phyloP scores from a whole-genome alignment of 768 basidiomycete species.

The Amanita phalloides region DNA sequence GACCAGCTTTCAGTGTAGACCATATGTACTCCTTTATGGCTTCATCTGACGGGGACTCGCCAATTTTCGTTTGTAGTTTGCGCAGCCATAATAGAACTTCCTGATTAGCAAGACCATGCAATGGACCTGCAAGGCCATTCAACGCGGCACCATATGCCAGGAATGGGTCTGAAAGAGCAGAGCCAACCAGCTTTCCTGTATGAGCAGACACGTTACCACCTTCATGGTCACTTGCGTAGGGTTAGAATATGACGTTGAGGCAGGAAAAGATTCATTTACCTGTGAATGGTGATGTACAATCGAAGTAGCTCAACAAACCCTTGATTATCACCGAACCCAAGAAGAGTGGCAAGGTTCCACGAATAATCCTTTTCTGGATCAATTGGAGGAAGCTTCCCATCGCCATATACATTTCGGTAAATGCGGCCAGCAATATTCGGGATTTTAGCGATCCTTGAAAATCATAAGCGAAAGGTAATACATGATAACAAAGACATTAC shows the following conservation, averaged over 20 bases:
- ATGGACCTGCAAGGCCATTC: conserved; percentile 93
- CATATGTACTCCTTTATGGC: conserved; percentile 91
- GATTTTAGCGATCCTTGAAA: conserved; percentile 80
- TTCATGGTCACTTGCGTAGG: conserved; percentile 70
- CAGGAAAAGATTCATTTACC: conserved; percentile 22
- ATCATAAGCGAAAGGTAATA: not conserved
- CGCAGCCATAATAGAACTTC: conserved; percentile 92
- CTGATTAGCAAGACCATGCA: conserved; percentile 96
- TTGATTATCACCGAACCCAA: conserved; percentile 83
- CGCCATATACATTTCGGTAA: conserved; percentile 79
- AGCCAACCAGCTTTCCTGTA: conserved; percentile 87
- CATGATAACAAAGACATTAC: conserved; percentile 23
- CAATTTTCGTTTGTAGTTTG: conserved; percentile 87
- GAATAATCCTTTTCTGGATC: conserved; percentile 83
- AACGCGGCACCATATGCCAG: conserved; percentile 86
- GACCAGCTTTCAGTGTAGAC: conserved; percentile 86
- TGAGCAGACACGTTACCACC: conserved; percentile 98
- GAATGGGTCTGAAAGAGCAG: conserved; percentile 97
- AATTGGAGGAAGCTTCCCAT: conserved; percentile 81
- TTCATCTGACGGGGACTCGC: conserved; percentile 76
- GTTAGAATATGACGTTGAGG: not conserved
- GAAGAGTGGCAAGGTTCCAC: conserved; percentile 77
- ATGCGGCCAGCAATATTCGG: conserved; percentile 94
- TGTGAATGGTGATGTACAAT: conserved; percentile 96
- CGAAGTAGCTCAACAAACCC: conserved; percentile 91